Evolutionary conservation across 495 filamentous ascomycete genomes (phyloP), one percentile per base, ranked within the genome.

Genomic region (Tuber brumale): DNA sequence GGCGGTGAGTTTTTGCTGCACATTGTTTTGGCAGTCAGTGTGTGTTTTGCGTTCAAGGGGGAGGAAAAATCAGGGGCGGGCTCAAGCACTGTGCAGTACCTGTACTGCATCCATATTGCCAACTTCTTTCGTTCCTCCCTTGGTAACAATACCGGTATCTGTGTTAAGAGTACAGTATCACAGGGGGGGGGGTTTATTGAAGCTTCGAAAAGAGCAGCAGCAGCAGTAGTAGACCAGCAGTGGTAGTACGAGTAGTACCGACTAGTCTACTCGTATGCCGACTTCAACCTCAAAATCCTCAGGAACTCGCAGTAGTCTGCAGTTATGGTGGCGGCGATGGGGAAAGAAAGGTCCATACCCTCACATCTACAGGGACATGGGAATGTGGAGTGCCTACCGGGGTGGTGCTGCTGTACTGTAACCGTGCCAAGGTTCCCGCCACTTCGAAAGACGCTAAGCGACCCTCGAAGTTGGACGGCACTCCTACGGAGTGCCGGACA

Each of bases 1-100:
- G 35, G 44, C 41, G 57, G 72, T 81, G 69, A 78, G 39, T 23
- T 74, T 57, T 31, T 21, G 44, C 80, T 82, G 73, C 21, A 39
- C 10, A 8, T 66, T 66, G 57, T 35, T 57, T 27, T n/a, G 48
- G 12, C 3, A 16, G 51, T 61, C 7, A 35, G 57, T 66, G 18
- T 35, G 27, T 19, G 57, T 66, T 66, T 35, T 35, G 27, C 27
- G 12, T 18, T 19, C 14, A 6, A 66, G 27, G 57, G 57, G 27
- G 27, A 9, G 51, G 51, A 10, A 3, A 23, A n/a, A n/a, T 8
- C 37, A 8, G 6, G n/a, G n/a, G 51, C 14, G 27, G 19, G 57
- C 2, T 18, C 57, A 35, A 35, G 57, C 12, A 14, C 44, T 46
- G 44, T 16, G 14, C 21, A 51, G 46, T 61, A 61, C 51, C 57